Evolutionary conservation across 1,284 basidiomycete species (phyloP), one percentile per base, ranked within the genome.

Genomic region (Malassezia equina): DNA sequence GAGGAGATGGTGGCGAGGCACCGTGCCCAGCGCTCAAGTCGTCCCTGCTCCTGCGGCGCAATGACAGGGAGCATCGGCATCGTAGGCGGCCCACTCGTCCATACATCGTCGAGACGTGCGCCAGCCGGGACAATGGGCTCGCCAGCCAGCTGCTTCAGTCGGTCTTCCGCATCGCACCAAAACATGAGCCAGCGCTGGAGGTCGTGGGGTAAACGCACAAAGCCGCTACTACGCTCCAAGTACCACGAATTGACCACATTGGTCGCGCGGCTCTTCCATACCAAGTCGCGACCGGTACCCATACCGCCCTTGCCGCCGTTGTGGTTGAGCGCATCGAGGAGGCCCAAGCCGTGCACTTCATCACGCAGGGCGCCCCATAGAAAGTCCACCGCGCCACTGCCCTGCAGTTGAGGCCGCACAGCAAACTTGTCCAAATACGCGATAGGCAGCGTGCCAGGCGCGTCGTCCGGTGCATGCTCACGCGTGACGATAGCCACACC

Each of bases 181-280:
- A 99, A 99, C 66, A 99, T 77, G 53, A 86, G 84, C 90, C 88
- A 96, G 28, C 23, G 29, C 9, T 28, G 42, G 28, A 23, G 34
- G 13, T 19, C 13, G 31, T 64, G 67, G 17, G 33, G 58, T 42
- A 88, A 81, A 51, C 86, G 81, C 32, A 90, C 65, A 76, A 95
- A 93, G 8, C 94, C 94, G 42, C 86, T 88, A 70, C 84, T 86
- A 31, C 94, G 83, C 75, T 99, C 94, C 67, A 90, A 95, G 77
- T 99, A 99, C 94, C 94, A 99, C 76, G 91, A 93, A 77, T 99
- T 99, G 52, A 98, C 84, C 0, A 90, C 90, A 75, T 99, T 99
- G 76, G 93, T 82, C 9, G 84, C 81, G 52, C 94, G 81, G 67
- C 84, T 86, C 58, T 94, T 83, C 93, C 93, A 99, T 27, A 98